Evolutionary conservation across 768 basidiomycete species (phyloP).

Genomic region (Agrocybe chaxingu): DNA sequence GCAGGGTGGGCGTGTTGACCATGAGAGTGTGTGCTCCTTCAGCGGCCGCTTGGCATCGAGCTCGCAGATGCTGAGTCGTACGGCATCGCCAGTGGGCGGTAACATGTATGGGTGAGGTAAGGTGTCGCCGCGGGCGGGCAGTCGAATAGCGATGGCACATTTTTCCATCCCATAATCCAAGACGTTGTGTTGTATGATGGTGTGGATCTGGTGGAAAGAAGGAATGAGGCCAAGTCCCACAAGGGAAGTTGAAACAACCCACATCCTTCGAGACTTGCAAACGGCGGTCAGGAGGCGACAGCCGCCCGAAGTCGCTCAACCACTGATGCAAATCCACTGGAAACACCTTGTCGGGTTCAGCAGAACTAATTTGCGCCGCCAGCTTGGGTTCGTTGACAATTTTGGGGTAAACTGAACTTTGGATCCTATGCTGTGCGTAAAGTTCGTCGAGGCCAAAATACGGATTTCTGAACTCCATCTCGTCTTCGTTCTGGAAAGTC

Average conservation of each 20-base stretch:
- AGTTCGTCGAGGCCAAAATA: constrained; percentile 25
- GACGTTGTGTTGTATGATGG: constrained; percentile 21
- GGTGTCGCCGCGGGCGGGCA: constrained; percentile 17
- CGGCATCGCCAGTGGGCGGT: constrained; percentile 10
- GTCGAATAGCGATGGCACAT: constrained; percentile 21
- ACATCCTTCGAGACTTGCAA: constrained; percentile 20
- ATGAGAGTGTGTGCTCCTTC: constrained; percentile 18
- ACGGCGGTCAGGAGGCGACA: constrained; percentile 25
- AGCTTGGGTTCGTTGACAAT: constrained; percentile 23
- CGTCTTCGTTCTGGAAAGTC: constrained; percentile 4
- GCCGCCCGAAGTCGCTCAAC: constrained; percentile 23
- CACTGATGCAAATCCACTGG: constrained; percentile 23
- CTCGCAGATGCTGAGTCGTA: constrained; percentile 22
- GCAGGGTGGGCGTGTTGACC: constrained; percentile 21
- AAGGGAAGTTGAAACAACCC: background rate
- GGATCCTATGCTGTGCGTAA: constrained; percentile 12
- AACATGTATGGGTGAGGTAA: constrained; percentile 22
- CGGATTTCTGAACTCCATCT: constrained; percentile 22
- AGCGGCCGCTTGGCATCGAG: constrained; percentile 20
- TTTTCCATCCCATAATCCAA: constrained; percentile 28
- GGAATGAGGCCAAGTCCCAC: background rate
- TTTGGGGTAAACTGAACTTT: constrained; percentile 14
- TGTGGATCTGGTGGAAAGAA: constrained; percentile 16
- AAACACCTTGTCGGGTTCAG: constrained; percentile 17
- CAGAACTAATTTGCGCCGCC: constrained; percentile 20